These are phyloP conservation scores for Barnettozyma siamensis DNA, from an alignment of 805 yeast genomes.

Conservation along the genomic window DNA sequence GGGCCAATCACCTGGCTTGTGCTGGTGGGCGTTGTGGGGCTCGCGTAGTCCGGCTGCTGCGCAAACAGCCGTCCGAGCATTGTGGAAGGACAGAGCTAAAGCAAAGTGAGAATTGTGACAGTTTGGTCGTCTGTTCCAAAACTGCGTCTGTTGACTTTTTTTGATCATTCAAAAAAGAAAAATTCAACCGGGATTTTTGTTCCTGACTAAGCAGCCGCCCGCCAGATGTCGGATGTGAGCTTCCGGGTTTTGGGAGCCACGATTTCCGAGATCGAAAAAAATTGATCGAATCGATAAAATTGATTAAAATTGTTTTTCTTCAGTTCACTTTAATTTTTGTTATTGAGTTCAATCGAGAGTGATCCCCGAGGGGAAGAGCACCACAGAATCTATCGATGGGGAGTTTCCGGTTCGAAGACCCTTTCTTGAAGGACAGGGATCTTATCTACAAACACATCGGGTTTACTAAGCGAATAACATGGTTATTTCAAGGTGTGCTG, in stretches of 20 bases:
- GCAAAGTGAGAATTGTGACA: too few relatives aligned
- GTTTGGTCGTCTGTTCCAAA: too few relatives aligned
- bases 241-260: too few relatives aligned
- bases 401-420: constrained; percentile 19
- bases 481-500: constrained; percentile 20
- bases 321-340: too few relatives aligned
- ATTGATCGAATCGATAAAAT: constrained; percentile 4
- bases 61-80: constrained; percentile 12
- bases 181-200: too few relatives aligned
- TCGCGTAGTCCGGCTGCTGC: constrained; percentile 5
- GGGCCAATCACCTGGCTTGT: background rate
- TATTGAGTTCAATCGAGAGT: too few relatives aligned
- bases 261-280: background rate
- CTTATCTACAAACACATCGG: constrained; percentile 18
- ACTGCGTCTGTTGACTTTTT: background rate
- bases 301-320: background rate
- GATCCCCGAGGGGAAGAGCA: too few relatives aligned
- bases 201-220: background rate
- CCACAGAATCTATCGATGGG: too few relatives aligned
- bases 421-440: constrained; percentile 18
- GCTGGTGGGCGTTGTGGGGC: background rate
- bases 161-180: background rate
- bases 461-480: constrained; percentile 17
- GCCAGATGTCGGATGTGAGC: too few relatives aligned
- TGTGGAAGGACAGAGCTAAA: too few relatives aligned